Evolutionary conservation across 2,329 filamentous ascomycete species (phyloP).

Genomic region (Penicillium corylophilum): DNA sequence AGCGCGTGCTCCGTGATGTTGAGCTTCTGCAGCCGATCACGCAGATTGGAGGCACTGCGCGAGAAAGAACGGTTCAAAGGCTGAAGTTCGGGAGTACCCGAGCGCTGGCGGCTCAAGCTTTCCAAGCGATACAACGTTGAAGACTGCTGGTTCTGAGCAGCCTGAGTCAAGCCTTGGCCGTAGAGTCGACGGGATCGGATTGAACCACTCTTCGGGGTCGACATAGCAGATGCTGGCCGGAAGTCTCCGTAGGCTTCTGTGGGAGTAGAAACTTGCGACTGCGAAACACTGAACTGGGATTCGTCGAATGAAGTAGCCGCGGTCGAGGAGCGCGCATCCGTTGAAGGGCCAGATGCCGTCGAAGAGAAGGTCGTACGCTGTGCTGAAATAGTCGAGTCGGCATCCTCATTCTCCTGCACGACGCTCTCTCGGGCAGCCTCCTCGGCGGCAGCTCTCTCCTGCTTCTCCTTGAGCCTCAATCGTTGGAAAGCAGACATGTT

Average conservation of each 20-base stretch:
- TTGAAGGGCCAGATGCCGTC: constrained; percentile 70
- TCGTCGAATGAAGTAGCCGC: constrained; percentile 87
- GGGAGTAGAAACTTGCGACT: constrained; percentile 18
- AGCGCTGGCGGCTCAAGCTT: constrained; percentile 67
- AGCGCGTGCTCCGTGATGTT: constrained; percentile 25
- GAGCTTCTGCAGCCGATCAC: constrained; percentile 46
- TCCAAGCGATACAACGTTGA: constrained; percentile 78
- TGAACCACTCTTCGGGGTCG: constrained; percentile 60
- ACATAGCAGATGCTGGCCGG: constrained; percentile 28
- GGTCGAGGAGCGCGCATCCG: constrained; percentile 72
- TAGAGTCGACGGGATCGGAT: constrained; percentile 76
- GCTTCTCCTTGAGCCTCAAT: constrained; percentile 57
- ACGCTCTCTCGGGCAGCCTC: constrained; percentile 39
- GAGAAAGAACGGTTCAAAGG: constrained; percentile 47
- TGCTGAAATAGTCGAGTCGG: constrained; percentile 61
- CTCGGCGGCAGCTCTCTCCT: constrained; percentile 46
- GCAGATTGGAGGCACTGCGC: constrained; percentile 67
- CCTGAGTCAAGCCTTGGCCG: constrained; percentile 76
- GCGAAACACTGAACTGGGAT: constrained; percentile 47
- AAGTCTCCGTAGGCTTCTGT: constrained; percentile 23
- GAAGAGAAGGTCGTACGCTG: constrained; percentile 84
- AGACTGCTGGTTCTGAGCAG: constrained; percentile 75
- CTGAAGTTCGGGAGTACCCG: constrained; percentile 53
- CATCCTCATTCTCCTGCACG: constrained; percentile 43
- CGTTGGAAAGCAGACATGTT: constrained; percentile 79